phyloP scores from a whole-genome alignment of 352 stramenopile species.

The Phytophthora agathidicida region DNA sequence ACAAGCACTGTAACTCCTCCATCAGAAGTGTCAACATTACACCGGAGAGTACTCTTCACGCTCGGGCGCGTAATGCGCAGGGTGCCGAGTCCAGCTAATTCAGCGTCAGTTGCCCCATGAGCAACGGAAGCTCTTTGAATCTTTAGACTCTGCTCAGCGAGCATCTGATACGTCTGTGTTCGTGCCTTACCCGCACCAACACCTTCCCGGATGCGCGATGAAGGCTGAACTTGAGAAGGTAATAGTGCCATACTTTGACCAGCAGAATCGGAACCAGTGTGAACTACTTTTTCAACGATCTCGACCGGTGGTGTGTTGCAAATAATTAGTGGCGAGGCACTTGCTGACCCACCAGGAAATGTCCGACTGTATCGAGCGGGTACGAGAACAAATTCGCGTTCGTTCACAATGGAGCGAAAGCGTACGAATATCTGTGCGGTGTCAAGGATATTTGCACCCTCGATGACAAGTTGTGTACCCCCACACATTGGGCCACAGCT shows the following conservation, averaged over 20 bases:
- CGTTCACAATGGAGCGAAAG: constrained; percentile 64
- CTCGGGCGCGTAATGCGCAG: constrained; percentile 25
- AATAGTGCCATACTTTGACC: constrained; percentile 5
- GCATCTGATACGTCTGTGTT: constrained; percentile 59
- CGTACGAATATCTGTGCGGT: constrained; percentile 82
- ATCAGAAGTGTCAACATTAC: constrained; percentile 14
- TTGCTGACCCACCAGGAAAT: constrained; percentile 64
- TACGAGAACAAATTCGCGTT: constrained; percentile 67
- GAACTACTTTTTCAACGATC: constrained; percentile 50
- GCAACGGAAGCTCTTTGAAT: constrained; percentile 13
- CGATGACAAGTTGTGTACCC: constrained; percentile 63
- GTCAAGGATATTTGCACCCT: constrained; percentile 65
- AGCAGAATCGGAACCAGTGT: constrained; percentile 4
- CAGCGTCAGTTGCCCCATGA: constrained; percentile 2
- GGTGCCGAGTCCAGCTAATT: constrained; percentile 5
- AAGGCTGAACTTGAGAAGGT: constrained; percentile 15
- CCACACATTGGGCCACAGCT: constrained; percentile 65
- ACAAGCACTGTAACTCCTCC: constrained; percentile 57
- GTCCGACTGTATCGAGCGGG: constrained; percentile 57
- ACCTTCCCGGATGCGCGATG: constrained; percentile 33
- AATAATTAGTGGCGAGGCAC: constrained; percentile 57
- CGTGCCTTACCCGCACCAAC: constrained; percentile 41
- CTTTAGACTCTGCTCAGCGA: constrained; percentile 62
- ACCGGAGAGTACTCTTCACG: constrained; percentile 14
- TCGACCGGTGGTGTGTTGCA: constrained; percentile 63